Base-by-base conservation (phyloP, 345 rosid genomes). In the Eucalyptus marginata region DNA sequence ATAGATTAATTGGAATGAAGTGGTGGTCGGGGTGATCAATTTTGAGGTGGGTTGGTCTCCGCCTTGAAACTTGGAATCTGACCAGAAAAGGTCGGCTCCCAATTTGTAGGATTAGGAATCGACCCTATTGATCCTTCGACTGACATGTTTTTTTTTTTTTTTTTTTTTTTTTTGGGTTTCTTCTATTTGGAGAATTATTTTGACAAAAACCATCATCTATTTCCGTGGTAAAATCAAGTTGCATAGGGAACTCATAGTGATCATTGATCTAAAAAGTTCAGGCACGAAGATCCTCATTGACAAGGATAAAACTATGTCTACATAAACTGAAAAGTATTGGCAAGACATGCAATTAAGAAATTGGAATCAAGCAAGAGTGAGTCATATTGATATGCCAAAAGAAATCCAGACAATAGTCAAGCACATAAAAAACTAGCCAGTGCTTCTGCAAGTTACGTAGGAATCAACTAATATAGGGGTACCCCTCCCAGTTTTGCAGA, bases 141-240 rank as follows among this genome's bases (percentile, higher is more conserved):
- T 33, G 25, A 20, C 58, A 7, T 56, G 24, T 56, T 56, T 49
- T 13, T 50, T 50, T 18, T 8, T 13, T 50, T 50, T 18, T 8
- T 56, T 56, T 56, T 49, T 49, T 50, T 50, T 18, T 22, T 0
- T 56, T 22, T 52, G 56, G 24, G 29, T 22, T 56, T 56, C 13
- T 56, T 56, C 29, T 2, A 56, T 56, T 24, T 25, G 29, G 29
- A 62, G 68, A 62, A 62, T 8, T 62, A 29, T 29, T 62, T 62
- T 62, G 33, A 13, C 68, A 62, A 62, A 62, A 97, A 87, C 89
- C 96, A 97, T 90, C 95, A 96, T 62, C 97, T 95, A 92, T 94
- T 84, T 71, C 93, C 96, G 86, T 94, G 93, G 87, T 97, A 97
- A 91, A 96, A 91, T 97, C 98, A 93, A 97, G 99, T 95, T 96